Conservation (phyloP, 2,329 filamentous ascomycete species). For the Trichoderma citrinoviride region DNA sequence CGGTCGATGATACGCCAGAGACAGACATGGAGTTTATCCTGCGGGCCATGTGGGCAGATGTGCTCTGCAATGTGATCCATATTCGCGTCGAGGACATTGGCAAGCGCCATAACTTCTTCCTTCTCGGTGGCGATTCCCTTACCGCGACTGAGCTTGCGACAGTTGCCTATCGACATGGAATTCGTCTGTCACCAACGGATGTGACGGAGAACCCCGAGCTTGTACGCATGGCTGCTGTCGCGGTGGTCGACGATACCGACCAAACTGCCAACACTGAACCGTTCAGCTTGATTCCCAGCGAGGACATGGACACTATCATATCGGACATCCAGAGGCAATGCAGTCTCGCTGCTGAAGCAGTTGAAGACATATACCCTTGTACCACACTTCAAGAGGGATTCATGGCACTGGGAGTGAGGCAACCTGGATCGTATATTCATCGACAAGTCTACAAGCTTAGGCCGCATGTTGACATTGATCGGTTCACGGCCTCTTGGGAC, state of each 20-base stretch:
- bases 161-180: slow-evolving; percentile 10
- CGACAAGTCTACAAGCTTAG: slow-evolving; percentile 3
- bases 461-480: slow-evolving; percentile 2
- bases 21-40: slow-evolving; percentile 6
- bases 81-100: slow-evolving; percentile 17
- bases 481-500: slow-evolving; percentile 29
- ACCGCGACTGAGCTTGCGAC: slow-evolving; percentile 8
- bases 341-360: not conserved
- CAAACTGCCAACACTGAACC: not conserved
- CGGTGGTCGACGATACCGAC: not conserved
- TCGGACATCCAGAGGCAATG: not conserved
- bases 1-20: not conserved
- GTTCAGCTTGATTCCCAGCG: not conserved
- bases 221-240: slow-evolving; percentile 2
- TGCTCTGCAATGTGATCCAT: slow-evolving; percentile 3
- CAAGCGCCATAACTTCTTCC: slow-evolving; percentile 16
- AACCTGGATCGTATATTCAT: slow-evolving; percentile 17
- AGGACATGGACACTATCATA: not conserved
- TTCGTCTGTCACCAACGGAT: not conserved
- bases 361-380: slow-evolving; percentile 16
- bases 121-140: slow-evolving; percentile 14
- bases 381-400: slow-evolving; percentile 16
- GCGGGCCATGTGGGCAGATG: slow-evolving; percentile 10
- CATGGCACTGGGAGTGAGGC: slow-evolving; percentile 6
- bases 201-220: slow-evolving; percentile 8